Conservation (phyloP, 2,329 filamentous ascomycete species). For the Pseudogymnoascus sp. region DNA sequence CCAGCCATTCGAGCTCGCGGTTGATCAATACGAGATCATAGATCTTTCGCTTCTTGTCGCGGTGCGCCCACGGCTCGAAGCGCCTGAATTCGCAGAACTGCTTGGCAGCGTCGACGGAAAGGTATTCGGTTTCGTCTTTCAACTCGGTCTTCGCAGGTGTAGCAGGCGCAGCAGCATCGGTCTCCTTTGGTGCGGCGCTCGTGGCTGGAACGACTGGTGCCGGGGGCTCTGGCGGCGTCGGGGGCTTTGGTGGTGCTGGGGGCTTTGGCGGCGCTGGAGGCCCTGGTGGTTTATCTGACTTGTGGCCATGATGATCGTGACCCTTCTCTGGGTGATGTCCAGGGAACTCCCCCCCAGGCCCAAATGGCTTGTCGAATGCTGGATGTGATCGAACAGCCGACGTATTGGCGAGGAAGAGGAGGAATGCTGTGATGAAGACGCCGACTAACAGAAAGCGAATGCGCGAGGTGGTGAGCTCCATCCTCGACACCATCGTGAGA, state of each 20-base stretch:
- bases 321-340: not conserved
- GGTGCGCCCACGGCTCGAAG: constrained; percentile 25
- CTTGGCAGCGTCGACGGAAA: not conserved
- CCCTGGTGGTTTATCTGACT: not conserved
- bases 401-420: not conserved
- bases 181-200: not conserved
- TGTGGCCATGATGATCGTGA: not conserved
- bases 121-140: constrained; percentile 8
- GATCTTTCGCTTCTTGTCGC: constrained; percentile 37
- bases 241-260: not conserved
- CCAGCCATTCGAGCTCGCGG: constrained; percentile 57
- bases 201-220: not conserved
- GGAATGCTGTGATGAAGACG: constrained; percentile 1
- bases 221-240: not conserved
- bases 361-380: not conserved
- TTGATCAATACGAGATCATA: constrained; percentile 58
- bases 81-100: constrained; percentile 33
- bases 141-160: constrained; percentile 6
- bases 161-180: not conserved
- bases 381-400: not conserved
- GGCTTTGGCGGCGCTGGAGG: not conserved
- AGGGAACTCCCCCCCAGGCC: not conserved
- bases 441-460: not conserved
- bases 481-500: constrained; percentile 2
- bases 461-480: not conserved